These are phyloP conservation scores for Aspergillus versicolor DNA, from an alignment of 2,329 filamentous ascomycete species.

Conservation along the genomic window DNA sequence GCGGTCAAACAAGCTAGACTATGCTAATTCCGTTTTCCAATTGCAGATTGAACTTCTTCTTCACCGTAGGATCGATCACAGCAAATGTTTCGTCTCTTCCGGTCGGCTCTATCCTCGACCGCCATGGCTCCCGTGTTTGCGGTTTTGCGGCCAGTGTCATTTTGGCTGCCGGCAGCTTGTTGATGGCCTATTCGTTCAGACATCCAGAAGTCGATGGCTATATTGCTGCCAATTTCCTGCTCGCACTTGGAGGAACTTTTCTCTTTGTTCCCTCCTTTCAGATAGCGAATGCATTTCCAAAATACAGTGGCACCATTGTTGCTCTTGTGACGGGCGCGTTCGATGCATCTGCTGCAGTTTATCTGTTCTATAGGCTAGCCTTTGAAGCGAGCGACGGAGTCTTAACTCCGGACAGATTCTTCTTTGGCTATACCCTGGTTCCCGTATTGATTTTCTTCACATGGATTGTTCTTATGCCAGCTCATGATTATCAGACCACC, in stretches of 20 bases:
- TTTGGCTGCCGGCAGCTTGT: slow-evolving; percentile 64
- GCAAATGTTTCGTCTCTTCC: slow-evolving; percentile 85
- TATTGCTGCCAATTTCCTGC: slow-evolving; percentile 70
- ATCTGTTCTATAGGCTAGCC: slow-evolving; percentile 71
- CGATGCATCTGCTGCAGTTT: slow-evolving; percentile 76
- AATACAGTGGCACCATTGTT: slow-evolving; percentile 70
- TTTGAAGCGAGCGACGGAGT: slow-evolving; percentile 56
- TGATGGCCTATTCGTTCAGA: slow-evolving; percentile 68
- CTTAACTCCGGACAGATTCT: slow-evolving; percentile 61
- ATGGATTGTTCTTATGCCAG: slow-evolving; percentile 68
- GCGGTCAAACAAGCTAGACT: neutral
- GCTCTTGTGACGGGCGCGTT: slow-evolving; percentile 79
- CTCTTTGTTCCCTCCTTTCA: slow-evolving; percentile 81
- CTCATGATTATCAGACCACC: slow-evolving; percentile 72
- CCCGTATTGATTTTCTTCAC: slow-evolving; percentile 63
- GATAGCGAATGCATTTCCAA: slow-evolving; percentile 77
- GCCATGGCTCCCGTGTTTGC: slow-evolving; percentile 75
- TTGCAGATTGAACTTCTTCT: slow-evolving; percentile 75
- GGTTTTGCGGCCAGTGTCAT: slow-evolving; percentile 68
- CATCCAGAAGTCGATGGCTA: slow-evolving; percentile 68
- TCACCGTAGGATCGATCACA: slow-evolving; percentile 81
- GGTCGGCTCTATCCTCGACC: slow-evolving; percentile 79
- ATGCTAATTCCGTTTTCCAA: slow-evolving; percentile 3
- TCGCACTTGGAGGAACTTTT: slow-evolving; percentile 76
- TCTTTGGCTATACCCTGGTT: slow-evolving; percentile 70